phyloP scores from a whole-genome alignment of 495 filamentous ascomycete species.

The Penicillium ochrochloron region DNA sequence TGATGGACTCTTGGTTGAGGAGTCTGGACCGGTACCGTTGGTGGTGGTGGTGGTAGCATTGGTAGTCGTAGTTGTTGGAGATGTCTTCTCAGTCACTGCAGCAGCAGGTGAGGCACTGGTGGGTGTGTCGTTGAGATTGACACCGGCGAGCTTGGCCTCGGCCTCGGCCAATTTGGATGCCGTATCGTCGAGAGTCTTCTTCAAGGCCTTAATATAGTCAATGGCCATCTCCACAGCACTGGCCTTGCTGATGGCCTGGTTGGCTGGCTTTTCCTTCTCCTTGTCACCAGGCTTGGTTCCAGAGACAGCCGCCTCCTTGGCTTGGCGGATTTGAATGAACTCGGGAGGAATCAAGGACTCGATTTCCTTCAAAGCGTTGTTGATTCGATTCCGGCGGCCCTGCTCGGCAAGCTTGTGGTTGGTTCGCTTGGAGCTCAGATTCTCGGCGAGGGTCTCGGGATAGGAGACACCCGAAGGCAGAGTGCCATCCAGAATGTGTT shows the following conservation, averaged over 20 bases:
- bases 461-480: constrained; percentile 88
- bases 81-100: not conserved
- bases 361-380: constrained; percentile 90
- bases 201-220: constrained; percentile 86
- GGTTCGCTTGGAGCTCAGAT: constrained; percentile 93
- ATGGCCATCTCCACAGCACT: constrained; percentile 96
- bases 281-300: constrained; percentile 44
- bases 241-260: constrained; percentile 82
- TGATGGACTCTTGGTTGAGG: not conserved
- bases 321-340: constrained; percentile 41
- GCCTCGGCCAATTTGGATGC: constrained; percentile 66
- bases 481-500: constrained; percentile 94
- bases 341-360: constrained; percentile 74
- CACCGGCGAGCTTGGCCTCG: constrained; percentile 47
- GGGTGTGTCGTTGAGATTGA: constrained; percentile 1
- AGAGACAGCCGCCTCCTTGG: constrained; percentile 37
- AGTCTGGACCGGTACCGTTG: constrained; percentile 2
- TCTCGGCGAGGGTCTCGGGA: constrained; percentile 86
- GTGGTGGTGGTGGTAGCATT: not conserved
- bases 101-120: not conserved
- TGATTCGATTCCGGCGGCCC: constrained; percentile 92
- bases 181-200: constrained; percentile 72
- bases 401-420: constrained; percentile 98
- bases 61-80: not conserved
- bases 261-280: constrained; percentile 51